These are phyloP conservation scores for Aspergillus sp. DNA, from an alignment of 2,329 filamentous ascomycete genomes.

Conservation along the genomic window DNA sequence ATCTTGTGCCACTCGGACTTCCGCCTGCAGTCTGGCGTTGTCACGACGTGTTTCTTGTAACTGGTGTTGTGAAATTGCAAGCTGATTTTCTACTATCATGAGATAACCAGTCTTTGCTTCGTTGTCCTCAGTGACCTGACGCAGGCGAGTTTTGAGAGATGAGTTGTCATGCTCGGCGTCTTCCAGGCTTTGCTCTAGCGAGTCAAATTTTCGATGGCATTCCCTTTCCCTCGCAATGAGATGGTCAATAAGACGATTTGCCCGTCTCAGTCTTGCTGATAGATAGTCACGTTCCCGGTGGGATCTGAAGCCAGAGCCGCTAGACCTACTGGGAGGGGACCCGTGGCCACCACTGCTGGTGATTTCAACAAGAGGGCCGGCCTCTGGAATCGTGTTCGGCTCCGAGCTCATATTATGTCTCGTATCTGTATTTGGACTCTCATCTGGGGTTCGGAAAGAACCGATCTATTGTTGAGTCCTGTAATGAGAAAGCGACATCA, in stretches of 20 bases:
- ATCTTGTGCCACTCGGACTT: background rate
- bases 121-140: too few relatives aligned
- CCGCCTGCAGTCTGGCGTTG: background rate
- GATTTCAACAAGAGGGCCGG: too few relatives aligned
- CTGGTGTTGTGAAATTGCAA: background rate
- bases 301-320: too few relatives aligned
- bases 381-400: too few relatives aligned
- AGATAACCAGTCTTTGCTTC: background rate
- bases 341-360: too few relatives aligned
- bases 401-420: too few relatives aligned
- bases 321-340: too few relatives aligned
- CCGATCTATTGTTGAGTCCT: too few relatives aligned
- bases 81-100: background rate
- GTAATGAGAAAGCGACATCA: too few relatives aligned
- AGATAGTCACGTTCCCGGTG: too few relatives aligned
- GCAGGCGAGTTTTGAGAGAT: background rate
- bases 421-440: too few relatives aligned
- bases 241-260: background rate
- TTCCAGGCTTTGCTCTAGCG: background rate
- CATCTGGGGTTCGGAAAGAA: too few relatives aligned
- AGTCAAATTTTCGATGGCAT: background rate
- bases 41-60: background rate
- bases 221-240: background rate
- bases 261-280: background rate
- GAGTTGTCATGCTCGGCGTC: background rate